Conservation (phyloP, 371 early-diverging fungal genomes). For the Coemansia sp. region DNA sequence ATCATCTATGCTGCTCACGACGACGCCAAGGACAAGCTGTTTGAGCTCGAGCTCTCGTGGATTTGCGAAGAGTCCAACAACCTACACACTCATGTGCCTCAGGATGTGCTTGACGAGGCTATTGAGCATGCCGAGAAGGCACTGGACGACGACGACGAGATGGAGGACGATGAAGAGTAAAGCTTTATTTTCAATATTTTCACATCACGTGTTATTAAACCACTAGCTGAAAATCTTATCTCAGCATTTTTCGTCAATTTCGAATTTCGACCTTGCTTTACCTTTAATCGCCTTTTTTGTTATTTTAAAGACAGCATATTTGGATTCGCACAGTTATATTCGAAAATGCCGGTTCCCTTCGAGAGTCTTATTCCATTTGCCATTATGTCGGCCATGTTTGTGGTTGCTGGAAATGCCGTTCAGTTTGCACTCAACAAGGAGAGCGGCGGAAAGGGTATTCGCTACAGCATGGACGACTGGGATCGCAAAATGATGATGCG, state of each 20-base stretch:
- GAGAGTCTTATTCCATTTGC: conserved; percentile 49
- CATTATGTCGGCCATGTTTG: conserved; percentile 49
- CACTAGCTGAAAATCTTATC: neutral
- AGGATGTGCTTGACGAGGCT: conserved; percentile 83
- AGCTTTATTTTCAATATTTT: neutral
- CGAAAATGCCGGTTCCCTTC: conserved; percentile 49
- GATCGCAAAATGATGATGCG: conserved; percentile 50
- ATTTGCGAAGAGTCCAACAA: conserved; percentile 80
- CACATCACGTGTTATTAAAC: neutral
- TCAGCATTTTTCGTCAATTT: neutral
- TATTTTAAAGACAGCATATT: neutral
- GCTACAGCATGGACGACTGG: conserved; percentile 50
- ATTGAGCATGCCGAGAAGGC: conserved; percentile 53
- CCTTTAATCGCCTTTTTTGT: neutral
- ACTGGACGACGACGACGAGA: conserved; percentile 40
- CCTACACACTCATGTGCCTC: conserved; percentile 83
- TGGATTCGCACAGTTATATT: neutral
- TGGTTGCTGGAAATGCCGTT: conserved; percentile 36
- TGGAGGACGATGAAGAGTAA: conserved; percentile 43
- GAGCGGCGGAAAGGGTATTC: conserved; percentile 43
- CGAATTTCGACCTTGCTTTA: neutral
- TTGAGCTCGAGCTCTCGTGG: conserved; percentile 97
- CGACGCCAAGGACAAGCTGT: conserved; percentile 95
- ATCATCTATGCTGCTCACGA: conserved; percentile 95
- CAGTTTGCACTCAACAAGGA: conserved; percentile 38